phyloP scores from a whole-genome alignment of 2,329 filamentous ascomycete genomes.

The Diaporthe aspalathi region DNA sequence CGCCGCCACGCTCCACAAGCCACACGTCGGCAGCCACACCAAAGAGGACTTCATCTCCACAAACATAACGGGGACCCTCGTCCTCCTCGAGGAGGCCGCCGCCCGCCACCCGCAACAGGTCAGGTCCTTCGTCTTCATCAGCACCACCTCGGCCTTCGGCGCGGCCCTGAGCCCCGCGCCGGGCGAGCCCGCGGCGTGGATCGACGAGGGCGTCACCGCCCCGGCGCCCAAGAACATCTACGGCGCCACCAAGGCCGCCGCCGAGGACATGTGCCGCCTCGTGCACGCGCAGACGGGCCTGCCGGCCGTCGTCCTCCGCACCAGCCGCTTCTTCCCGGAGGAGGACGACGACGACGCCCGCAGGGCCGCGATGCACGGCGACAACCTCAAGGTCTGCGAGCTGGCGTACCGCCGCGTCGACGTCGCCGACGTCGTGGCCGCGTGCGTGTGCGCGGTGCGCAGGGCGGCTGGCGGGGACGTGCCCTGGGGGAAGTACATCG shows the following conservation, averaged over 20 bases:
- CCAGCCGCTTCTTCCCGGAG: conserved; percentile 62
- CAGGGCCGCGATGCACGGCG: conserved; percentile 50
- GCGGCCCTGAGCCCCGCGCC: conserved; percentile 51
- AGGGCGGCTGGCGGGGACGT: conserved; percentile 45
- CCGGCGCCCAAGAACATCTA: conserved; percentile 61
- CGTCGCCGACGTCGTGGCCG: conserved; percentile 56
- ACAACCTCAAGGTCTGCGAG: conserved; percentile 62
- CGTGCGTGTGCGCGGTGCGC: conserved; percentile 53
- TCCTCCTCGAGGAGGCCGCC: conserved; percentile 55
- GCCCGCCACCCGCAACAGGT: conserved; percentile 43
- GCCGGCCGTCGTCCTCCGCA: conserved; percentile 58
- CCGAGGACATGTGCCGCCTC: conserved; percentile 60
- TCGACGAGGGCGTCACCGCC: conserved; percentile 53
- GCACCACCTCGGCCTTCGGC: conserved; percentile 60
- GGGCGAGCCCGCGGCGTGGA: conserved; percentile 56
- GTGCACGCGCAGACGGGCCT: conserved; percentile 52
- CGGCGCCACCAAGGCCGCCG: conserved; percentile 60
- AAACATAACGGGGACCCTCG: conserved; percentile 57
- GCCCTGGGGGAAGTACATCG: conserved; percentile 55
- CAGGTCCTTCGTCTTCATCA: conserved; percentile 56
- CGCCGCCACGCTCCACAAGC: conserved; percentile 60
- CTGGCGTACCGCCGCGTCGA: conserved; percentile 58
- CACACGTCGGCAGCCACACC: conserved; percentile 58
- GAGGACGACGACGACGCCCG: conserved; percentile 58
- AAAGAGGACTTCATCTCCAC: conserved; percentile 57